phyloP scores from a whole-genome alignment of 345 rosid species.

The Arabidopsis suecica region DNA sequence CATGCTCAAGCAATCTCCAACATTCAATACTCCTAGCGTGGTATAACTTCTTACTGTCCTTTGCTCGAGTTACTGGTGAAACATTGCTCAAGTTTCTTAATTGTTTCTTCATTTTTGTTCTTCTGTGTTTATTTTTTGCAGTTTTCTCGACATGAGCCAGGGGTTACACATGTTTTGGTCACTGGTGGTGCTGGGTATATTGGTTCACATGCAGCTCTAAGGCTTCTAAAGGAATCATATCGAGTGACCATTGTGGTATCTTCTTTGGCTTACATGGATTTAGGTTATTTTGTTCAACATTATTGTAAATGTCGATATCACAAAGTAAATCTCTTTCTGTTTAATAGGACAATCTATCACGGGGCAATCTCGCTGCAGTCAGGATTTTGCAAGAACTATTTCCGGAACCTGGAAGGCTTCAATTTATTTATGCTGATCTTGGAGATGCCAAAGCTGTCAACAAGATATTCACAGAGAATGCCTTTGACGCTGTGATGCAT shows the following conservation, averaged over 20 bases:
- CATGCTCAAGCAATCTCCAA: slow-evolving; percentile 88
- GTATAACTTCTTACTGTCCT: slow-evolving; percentile 47
- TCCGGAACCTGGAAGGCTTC: slow-evolving; percentile 72
- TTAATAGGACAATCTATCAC: slow-evolving; percentile 70
- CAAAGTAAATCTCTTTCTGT: not conserved
- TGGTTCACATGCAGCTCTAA: slow-evolving; percentile 77
- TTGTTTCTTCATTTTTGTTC: slow-evolving; percentile 6
- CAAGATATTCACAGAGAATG: slow-evolving; percentile 57
- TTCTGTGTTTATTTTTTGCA: slow-evolving; percentile 26
- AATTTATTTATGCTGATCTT: slow-evolving; percentile 66
- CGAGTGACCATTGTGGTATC: slow-evolving; percentile 74
- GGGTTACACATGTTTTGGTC: slow-evolving; percentile 69
- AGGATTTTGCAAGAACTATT: slow-evolving; percentile 58
- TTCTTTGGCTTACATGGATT: slow-evolving; percentile 22
- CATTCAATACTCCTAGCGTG: slow-evolving; percentile 66
- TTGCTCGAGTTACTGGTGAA: not conserved
- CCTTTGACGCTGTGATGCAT: slow-evolving; percentile 69
- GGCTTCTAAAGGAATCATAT: slow-evolving; percentile 67
- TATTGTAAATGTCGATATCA: not conserved
- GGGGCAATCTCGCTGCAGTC: slow-evolving; percentile 71
- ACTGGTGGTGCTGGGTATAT: slow-evolving; percentile 88
- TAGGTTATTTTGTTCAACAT: not conserved
- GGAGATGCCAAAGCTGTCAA: slow-evolving; percentile 67
- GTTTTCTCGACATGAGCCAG: slow-evolving; percentile 55
- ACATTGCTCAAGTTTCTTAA: slow-evolving; percentile 11